Conservation (phyloP, 257 asterid genomes). For the Fraxinus quadrangulata region DNA sequence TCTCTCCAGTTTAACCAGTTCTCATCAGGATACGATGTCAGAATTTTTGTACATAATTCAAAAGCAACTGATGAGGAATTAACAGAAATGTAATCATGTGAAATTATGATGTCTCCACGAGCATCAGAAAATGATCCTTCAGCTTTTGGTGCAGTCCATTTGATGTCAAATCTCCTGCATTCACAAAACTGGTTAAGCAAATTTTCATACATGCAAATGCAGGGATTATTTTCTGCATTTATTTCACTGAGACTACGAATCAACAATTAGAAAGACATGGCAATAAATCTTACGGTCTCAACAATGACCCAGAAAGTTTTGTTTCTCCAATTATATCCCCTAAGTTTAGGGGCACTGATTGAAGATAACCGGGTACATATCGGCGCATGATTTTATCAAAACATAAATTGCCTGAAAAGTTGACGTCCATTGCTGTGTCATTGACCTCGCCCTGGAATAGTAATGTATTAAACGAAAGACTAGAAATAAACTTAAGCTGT, state of each 20-base stretch:
- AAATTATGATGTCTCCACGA: slow-evolving; percentile 96
- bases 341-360: slow-evolving; percentile 72
- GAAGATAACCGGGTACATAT: slow-evolving; percentile 76
- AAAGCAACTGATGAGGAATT: slow-evolving; percentile 95
- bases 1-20: slow-evolving; percentile 56
- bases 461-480: slow-evolving; percentile 16
- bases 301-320: slow-evolving; percentile 89
- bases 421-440: slow-evolving; percentile 94
- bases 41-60: slow-evolving; percentile 75
- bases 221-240: slow-evolving; percentile 20
- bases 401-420: slow-evolving; percentile 90
- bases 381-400: slow-evolving; percentile 90
- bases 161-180: slow-evolving; percentile 91
- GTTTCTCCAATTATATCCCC: slow-evolving; percentile 96
- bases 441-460: slow-evolving; percentile 88
- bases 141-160: slow-evolving; percentile 98
- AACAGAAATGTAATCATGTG: slow-evolving; percentile 80
- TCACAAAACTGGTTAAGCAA: slow-evolving; percentile 23
- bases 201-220: slow-evolving; percentile 19
- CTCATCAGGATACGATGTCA: slow-evolving; percentile 75
- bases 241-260: slow-evolving; percentile 7
- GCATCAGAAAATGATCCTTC: slow-evolving; percentile 98
- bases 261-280: slow-evolving; percentile 30
- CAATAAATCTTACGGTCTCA: slow-evolving; percentile 84
- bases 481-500: not conserved